A percentile compares a stretch with the other conserved stretches of the same genome.
Evolutionary conservation across 345 rosid species (phyloP).

Genomic region (Ceriops zippeliana): DNA sequence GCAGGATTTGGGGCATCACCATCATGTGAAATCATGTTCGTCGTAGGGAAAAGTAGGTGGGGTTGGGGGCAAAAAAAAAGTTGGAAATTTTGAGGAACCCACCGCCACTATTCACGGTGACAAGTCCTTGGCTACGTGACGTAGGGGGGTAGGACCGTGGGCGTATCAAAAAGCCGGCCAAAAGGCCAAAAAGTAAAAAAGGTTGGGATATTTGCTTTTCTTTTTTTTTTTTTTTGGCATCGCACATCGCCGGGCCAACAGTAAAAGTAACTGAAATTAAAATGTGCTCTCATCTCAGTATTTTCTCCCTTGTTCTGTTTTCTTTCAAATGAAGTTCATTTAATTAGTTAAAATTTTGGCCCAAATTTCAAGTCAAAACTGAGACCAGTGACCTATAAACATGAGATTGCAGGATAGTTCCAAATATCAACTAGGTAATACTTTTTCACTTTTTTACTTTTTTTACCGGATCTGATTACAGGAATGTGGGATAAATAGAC

Average conservation of each 20-base stretch:
- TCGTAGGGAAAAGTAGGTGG: neutral
- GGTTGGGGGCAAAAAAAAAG: neutral
- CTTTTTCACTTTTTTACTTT: too few relatives aligned
- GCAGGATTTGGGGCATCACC: slow-evolving; percentile 4
- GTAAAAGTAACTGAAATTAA: too few relatives aligned
- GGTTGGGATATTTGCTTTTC: neutral
- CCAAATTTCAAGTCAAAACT: too few relatives aligned
- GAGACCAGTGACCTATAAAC: too few relatives aligned
- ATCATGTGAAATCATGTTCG: slow-evolving; percentile 11
- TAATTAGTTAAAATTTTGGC: too few relatives aligned
- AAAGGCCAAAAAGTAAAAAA: neutral
- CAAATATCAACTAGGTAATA: too few relatives aligned
- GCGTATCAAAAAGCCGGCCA: neutral
- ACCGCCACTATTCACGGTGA: neutral
- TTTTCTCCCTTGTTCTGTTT: neutral
- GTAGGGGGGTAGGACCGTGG: slow-evolving; percentile 12
- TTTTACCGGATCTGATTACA: too few relatives aligned
- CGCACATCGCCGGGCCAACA: too few relatives aligned
- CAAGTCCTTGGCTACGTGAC: neutral
- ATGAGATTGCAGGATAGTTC: too few relatives aligned
- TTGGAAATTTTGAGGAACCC: slow-evolving; percentile 15
- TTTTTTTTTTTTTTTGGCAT: neutral
- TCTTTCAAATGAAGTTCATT: neutral
- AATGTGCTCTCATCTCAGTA: too few relatives aligned
- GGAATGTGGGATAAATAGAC: too few relatives aligned